Evolutionary conservation across 768 basidiomycete genomes (phyloP), one percentile per base, ranked within the genome.

Genomic region (Rhodotorula diobovata): DNA sequence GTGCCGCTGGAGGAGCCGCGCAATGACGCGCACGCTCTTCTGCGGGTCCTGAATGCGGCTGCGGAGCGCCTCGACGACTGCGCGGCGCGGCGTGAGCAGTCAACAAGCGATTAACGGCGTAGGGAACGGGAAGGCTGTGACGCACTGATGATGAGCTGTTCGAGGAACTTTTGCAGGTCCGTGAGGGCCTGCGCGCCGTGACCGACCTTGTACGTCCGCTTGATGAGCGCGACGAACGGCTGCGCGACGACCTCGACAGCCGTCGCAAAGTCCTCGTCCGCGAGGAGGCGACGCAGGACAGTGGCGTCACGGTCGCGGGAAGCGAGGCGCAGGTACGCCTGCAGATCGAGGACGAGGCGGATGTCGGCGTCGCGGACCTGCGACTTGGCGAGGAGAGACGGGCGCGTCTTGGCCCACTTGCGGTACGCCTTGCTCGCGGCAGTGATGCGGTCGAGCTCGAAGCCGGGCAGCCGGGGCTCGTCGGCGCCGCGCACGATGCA

Each of bases 401-500:
- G 65, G 30, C 55, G 39, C 32, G 67, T 69, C 61, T 67, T 66
- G 16, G 51, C 50, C 62, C 66, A 74, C 28, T 61, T 60, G 35
- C 68, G 65, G 34, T 57, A 67, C 20, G 65, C 56, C 30, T 54
- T 55, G 25, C 54, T 39, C 9, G 68, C 58, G 8, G 50, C 37
- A 30, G 57, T 56, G 45, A 73, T 59, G 20, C 67, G 72, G 28
- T 68, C 68, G 16, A 73, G 68, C 32, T 69, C 67, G 61, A 51
- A 63, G 12, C 41, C 51, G 2, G 63, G 67, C 12, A 74, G 66
- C 21, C 68, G 73, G 28, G 73, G 73, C 58, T 70, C 68, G 56
- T 73, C 72, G 48, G 65, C 65, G 15, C 73, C 73, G 21, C 73
- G 73, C 28, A 74, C 61, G 65, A 74, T 74, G 45, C 68, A 67